These are phyloP conservation scores for Auriscalpium orientale DNA, from an alignment of 768 basidiomycete species.

Conservation along the genomic window DNA sequence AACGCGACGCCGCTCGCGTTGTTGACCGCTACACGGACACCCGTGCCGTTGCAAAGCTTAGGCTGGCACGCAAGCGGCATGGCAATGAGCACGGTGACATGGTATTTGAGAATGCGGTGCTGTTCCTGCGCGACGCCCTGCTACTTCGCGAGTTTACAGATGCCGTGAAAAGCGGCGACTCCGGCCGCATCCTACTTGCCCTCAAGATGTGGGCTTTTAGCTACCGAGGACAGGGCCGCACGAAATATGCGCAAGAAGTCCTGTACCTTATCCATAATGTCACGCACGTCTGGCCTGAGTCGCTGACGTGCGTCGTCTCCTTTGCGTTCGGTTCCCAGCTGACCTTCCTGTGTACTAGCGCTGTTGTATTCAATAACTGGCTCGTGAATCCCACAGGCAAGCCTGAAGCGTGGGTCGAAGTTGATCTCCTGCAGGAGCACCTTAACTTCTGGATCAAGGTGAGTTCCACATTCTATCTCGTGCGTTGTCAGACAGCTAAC, in stretches of 20 bases:
- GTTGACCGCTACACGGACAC: neutral
- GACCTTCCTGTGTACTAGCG: constrained; percentile 9
- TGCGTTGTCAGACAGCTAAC: no score
- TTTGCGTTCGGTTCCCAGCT: neutral
- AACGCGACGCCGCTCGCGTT: neutral
- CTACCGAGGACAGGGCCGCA: constrained; percentile 21
- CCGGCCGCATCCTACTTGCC: constrained; percentile 20
- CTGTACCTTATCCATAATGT: constrained; percentile 13
- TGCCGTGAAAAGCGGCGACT: constrained; percentile 24
- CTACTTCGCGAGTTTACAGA: constrained; percentile 20
- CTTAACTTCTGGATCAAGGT: constrained; percentile 29
- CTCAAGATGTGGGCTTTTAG: constrained; percentile 18
- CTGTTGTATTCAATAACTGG: constrained; percentile 27
- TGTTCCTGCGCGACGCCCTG: constrained; percentile 23
- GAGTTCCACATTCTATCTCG: neutral
- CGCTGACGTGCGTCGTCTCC: constrained; percentile 2
- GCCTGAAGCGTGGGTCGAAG: constrained; percentile 17
- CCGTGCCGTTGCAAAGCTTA: neutral
- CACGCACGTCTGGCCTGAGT: constrained; percentile 13
- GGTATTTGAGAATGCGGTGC: constrained; percentile 16
- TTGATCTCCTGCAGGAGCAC: constrained; percentile 29
- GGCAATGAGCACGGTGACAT: neutral
- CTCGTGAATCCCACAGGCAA: constrained; percentile 23
- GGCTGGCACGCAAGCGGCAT: neutral
- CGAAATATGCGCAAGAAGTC: constrained; percentile 22